Conservation (phyloP, 2,329 filamentous ascomycete species). For the Aspergillus piperis region DNA sequence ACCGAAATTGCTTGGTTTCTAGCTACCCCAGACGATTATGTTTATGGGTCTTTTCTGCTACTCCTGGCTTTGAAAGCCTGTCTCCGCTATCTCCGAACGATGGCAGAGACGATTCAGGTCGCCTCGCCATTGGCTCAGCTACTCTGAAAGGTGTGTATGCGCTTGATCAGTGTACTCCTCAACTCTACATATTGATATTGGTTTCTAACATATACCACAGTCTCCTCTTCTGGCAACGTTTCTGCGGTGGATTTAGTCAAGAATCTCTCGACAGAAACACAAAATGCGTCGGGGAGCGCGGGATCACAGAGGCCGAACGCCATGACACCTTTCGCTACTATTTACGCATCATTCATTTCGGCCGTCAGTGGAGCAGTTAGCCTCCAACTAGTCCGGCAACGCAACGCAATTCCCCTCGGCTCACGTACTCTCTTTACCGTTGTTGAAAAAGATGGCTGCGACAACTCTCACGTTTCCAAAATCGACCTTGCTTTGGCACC, state of each 20-base stretch:
- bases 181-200: background rate
- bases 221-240: slow-evolving; percentile 39
- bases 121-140: slow-evolving; percentile 34
- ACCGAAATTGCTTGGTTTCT: slow-evolving; percentile 40
- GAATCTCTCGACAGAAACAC: slow-evolving; percentile 36
- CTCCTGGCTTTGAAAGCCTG: slow-evolving; percentile 40
- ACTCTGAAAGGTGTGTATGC: slow-evolving; percentile 35
- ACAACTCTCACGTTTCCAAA: slow-evolving; percentile 29
- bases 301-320: background rate
- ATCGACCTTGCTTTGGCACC: slow-evolving; percentile 28
- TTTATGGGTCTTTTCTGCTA: slow-evolving; percentile 45
- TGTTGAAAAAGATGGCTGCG: slow-evolving; percentile 34
- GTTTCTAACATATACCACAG: slow-evolving; percentile 22
- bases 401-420: slow-evolving; percentile 43
- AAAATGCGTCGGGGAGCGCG: slow-evolving; percentile 8
- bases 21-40: slow-evolving; percentile 40
- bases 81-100: slow-evolving; percentile 29
- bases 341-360: slow-evolving; percentile 45
- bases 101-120: slow-evolving; percentile 28
- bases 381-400: slow-evolving; percentile 38
- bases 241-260: slow-evolving; percentile 39
- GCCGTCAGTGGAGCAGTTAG: slow-evolving; percentile 41
- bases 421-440: slow-evolving; percentile 43
- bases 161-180: background rate
- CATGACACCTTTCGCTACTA: slow-evolving; percentile 28